Conservation (phyloP, 2,329 filamentous ascomycete genomes). For the Penicillium sp. region DNA sequence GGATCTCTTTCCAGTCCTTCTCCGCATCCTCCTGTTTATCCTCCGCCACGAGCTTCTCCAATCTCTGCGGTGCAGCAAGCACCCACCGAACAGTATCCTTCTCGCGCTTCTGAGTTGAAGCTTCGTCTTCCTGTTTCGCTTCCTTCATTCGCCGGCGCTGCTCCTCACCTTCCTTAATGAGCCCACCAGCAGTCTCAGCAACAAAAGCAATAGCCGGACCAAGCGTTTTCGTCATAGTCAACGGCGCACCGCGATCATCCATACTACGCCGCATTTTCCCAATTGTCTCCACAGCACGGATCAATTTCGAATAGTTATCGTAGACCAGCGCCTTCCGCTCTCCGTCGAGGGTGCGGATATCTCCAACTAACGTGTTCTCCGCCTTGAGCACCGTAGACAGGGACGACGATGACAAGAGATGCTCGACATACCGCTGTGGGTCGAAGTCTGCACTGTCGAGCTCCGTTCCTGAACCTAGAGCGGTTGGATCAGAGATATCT, state of each 20-base stretch:
- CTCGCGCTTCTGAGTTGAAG: constrained; percentile 28
- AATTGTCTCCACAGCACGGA: constrained; percentile 95
- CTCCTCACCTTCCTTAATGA: constrained; percentile 43
- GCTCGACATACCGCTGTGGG: constrained; percentile 56
- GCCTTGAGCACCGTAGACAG: constrained; percentile 46
- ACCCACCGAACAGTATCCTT: constrained; percentile 48
- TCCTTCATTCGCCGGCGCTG: constrained; percentile 30
- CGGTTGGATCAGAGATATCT: constrained; percentile 40
- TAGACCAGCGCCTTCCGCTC: constrained; percentile 97
- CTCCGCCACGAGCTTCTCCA: constrained; percentile 39
- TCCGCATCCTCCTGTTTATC: constrained; percentile 42
- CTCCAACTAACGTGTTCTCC: constrained; percentile 51
- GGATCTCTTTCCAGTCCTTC: constrained; percentile 44
- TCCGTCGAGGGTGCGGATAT: constrained; percentile 86
- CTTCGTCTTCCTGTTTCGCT: constrained; percentile 19
- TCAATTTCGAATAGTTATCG: constrained; percentile 96
- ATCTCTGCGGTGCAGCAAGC: constrained; percentile 39
- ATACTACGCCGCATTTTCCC: constrained; percentile 60
- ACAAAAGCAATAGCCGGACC: constrained; percentile 44
- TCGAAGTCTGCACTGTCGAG: constrained; percentile 74
- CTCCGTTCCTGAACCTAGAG: constrained; percentile 49
- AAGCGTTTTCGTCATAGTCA: constrained; percentile 47
- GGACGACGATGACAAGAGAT: constrained; percentile 42
- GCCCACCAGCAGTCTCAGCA: constrained; percentile 42
- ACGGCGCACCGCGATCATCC: constrained; percentile 45